Evolutionary conservation across 805 yeast genomes (phyloP).

Genomic region (Lachancea sp.): DNA sequence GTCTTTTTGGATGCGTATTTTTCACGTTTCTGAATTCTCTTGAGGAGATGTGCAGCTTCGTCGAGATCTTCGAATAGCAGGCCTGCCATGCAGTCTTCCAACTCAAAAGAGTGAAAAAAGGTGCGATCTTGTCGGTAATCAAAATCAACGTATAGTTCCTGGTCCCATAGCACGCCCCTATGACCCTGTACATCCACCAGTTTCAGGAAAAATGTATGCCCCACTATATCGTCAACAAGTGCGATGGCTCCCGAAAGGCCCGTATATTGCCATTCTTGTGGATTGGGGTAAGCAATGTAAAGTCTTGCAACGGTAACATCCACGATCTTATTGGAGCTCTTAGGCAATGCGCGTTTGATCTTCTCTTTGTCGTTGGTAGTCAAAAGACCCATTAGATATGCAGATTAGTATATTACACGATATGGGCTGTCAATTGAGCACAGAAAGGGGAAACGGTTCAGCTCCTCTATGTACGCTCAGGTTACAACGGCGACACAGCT

Average conservation of each 20-base stretch:
- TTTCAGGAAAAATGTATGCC: slow-evolving; percentile 87
- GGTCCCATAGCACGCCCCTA: slow-evolving; percentile 94
- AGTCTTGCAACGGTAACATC: slow-evolving; percentile 88
- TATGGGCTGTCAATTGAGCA: not conserved
- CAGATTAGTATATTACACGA: not conserved
- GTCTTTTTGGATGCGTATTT: slow-evolving; percentile 88
- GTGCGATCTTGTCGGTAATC: slow-evolving; percentile 90
- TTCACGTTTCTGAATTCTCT: slow-evolving; percentile 64
- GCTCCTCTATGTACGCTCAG: too few species aligned
- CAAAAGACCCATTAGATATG: slow-evolving; percentile 35
- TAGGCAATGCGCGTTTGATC: slow-evolving; percentile 83
- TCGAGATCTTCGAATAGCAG: slow-evolving; percentile 79
- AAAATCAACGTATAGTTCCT: slow-evolving; percentile 83
- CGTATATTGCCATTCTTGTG: slow-evolving; percentile 75
- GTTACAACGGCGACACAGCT: too few species aligned
- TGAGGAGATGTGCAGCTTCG: slow-evolving; percentile 82
- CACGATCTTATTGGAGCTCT: slow-evolving; percentile 75
- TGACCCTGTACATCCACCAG: slow-evolving; percentile 77
- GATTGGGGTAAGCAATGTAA: slow-evolving; percentile 84
- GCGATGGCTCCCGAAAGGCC: slow-evolving; percentile 85
- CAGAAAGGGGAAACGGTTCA: too few species aligned
- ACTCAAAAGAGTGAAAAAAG: slow-evolving; percentile 90
- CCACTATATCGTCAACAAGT: slow-evolving; percentile 86
- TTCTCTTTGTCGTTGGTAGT: slow-evolving; percentile 72
- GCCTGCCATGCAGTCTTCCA: slow-evolving; percentile 85